Conservation (phyloP, 352 stramenopile genomes). For the Pythium dissotocum region DNA sequence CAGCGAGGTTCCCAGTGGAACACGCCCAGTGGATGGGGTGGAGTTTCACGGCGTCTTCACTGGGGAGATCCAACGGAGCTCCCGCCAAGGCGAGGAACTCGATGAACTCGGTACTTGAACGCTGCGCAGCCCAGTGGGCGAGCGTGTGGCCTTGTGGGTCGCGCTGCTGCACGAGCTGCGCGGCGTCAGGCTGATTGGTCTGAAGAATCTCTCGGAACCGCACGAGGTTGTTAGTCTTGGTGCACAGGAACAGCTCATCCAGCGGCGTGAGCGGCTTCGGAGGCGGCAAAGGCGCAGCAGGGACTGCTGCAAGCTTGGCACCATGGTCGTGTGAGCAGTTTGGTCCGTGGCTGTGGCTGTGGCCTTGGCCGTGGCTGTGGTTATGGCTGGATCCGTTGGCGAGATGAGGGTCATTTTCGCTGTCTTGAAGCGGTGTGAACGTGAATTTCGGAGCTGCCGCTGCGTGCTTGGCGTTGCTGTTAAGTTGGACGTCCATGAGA, state of each 20-base stretch:
- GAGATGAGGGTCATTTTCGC: neutral
- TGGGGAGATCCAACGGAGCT: slow-evolving; percentile 60
- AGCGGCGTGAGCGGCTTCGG: slow-evolving; percentile 32
- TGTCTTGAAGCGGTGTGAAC: slow-evolving; percentile 18
- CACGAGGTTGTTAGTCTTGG: slow-evolving; percentile 57
- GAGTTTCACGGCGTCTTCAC: slow-evolving; percentile 56
- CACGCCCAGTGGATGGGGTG: slow-evolving; percentile 87
- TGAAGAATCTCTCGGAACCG: slow-evolving; percentile 53
- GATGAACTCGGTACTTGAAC: slow-evolving; percentile 54
- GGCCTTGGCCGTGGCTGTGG: slow-evolving; percentile 6
- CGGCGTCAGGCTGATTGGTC: slow-evolving; percentile 33
- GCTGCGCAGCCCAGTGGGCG: slow-evolving; percentile 71
- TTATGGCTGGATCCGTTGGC: neutral
- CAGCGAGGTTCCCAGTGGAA: slow-evolving; percentile 65
- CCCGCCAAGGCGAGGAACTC: slow-evolving; percentile 46
- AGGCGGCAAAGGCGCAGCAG: neutral
- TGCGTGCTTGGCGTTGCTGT: neutral
- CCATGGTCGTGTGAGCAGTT: slow-evolving; percentile 10
- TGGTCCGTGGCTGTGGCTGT: slow-evolving; percentile 17
- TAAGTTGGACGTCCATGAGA: slow-evolving; percentile 5
- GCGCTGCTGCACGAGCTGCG: slow-evolving; percentile 36
- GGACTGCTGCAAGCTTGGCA: slow-evolving; percentile 4
- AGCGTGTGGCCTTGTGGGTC: slow-evolving; percentile 74
- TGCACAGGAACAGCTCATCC: slow-evolving; percentile 66
- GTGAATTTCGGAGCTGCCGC: slow-evolving; percentile 7